A percentile compares a stretch with the other conserved stretches of the same genome.
These are phyloP conservation scores for Sarcomyxa edulis DNA, from an alignment of 768 basidiomycete genomes.

Conservation along the genomic window DNA sequence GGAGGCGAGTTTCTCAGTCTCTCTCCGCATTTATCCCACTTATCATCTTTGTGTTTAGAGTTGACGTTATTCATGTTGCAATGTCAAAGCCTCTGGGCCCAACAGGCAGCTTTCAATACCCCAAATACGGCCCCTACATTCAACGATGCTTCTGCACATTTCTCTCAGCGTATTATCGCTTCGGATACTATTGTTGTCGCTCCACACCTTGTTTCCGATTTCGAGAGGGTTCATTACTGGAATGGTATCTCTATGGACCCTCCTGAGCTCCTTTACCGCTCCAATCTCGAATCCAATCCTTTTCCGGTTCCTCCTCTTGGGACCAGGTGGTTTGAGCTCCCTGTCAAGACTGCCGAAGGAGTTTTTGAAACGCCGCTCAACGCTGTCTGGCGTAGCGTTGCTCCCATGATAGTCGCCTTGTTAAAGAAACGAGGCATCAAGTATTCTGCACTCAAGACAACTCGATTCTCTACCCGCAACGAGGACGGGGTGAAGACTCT, in stretches of 20 bases:
- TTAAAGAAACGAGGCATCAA: constrained; percentile 17
- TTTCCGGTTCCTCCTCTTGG: constrained; percentile 17
- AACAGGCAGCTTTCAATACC: constrained; percentile 2
- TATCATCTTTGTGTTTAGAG: constrained; percentile 21
- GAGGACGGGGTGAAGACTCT: constrained; percentile 17
- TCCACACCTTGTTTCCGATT: constrained; percentile 21
- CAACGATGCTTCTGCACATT: constrained; percentile 10
- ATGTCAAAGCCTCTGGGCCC: constrained; percentile 12
- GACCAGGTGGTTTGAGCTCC: constrained; percentile 12
- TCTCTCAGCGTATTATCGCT: constrained; percentile 11
- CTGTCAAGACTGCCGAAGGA: constrained; percentile 25
- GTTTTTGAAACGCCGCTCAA: constrained; percentile 30
- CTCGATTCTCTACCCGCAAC: constrained; percentile 13
- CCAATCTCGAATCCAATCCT: constrained; percentile 22
- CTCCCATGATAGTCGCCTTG: constrained; percentile 19
- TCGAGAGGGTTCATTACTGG: constrained; percentile 23
- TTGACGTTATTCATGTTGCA: constrained; percentile 22
- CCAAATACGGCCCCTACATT: constrained; percentile 10
- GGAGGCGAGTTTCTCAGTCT: constrained; percentile 18
- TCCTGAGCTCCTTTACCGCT: constrained; percentile 30
- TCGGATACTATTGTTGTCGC: constrained; percentile 17
- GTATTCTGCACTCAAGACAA: constrained; percentile 23
- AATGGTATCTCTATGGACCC: constrained; percentile 29
- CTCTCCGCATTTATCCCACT: constrained; percentile 16
- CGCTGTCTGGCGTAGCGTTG: constrained; percentile 26